Conservation (phyloP, 768 basidiomycete genomes). For the Fibroporia radiculosa region DNA sequence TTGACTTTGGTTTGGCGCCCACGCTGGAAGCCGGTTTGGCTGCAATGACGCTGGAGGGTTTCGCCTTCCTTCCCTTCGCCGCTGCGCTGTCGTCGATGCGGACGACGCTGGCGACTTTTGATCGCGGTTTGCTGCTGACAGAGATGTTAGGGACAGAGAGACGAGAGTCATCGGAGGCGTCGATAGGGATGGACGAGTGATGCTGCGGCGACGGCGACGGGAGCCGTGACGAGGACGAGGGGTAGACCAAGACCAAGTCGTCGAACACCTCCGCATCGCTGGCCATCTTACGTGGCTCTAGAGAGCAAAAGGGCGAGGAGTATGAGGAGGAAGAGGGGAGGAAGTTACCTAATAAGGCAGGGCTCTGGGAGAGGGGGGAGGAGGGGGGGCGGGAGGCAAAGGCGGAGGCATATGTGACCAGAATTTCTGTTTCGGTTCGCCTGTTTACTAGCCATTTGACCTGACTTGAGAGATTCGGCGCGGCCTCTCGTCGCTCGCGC, state of each 20-base stretch:
- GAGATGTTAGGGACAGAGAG: slow-evolving; percentile 3
- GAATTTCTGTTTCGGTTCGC: slow-evolving; percentile 13
- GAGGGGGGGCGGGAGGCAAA: slow-evolving; percentile 7
- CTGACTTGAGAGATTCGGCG: slow-evolving; percentile 15
- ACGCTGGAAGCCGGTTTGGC: slow-evolving; percentile 20
- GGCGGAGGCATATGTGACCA: neutral
- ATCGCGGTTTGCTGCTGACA: slow-evolving; percentile 2
- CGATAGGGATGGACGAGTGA: slow-evolving; percentile 14
- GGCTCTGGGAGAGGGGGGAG: slow-evolving; percentile 20
- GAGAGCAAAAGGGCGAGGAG: neutral
- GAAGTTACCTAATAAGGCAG: slow-evolving; percentile 25
- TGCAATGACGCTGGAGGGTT: slow-evolving; percentile 18
- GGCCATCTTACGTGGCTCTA: slow-evolving; percentile 3
- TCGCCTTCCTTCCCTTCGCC: slow-evolving; percentile 14
- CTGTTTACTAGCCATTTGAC: slow-evolving; percentile 15
- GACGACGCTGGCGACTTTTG: slow-evolving; percentile 8
- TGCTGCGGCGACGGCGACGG: slow-evolving; percentile 17
- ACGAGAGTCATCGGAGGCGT: slow-evolving; percentile 9
- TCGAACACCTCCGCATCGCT: slow-evolving; percentile 7
- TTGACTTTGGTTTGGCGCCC: slow-evolving; percentile 43
- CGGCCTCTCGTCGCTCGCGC: slow-evolving; percentile 9
- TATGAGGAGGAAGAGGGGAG: slow-evolving; percentile 10
- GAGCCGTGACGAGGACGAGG: slow-evolving; percentile 8
- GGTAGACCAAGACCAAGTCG: neutral
- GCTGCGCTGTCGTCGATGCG: slow-evolving; percentile 1